Evolutionary conservation across 805 yeast genomes (phyloP).

Genomic region (Saccharomycopsis selenospora): DNA sequence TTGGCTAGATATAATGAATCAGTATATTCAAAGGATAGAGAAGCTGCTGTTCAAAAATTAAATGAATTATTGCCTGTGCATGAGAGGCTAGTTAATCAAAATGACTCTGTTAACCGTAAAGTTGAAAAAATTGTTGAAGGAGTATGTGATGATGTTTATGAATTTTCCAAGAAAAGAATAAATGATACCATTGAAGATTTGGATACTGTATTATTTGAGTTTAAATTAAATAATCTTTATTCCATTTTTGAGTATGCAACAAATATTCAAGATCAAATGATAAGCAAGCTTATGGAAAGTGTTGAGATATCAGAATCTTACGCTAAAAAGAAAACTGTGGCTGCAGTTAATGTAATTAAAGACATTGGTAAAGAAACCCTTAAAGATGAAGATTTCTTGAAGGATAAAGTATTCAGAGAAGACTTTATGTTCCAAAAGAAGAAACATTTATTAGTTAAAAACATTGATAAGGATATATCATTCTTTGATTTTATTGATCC

Average conservation of each 20-base stretch:
- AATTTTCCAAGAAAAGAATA: slow-evolving; percentile 49
- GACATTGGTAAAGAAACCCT: slow-evolving; percentile 55
- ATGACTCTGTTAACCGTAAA: slow-evolving; percentile 47
- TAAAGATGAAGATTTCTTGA: slow-evolving; percentile 48
- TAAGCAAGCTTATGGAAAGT: slow-evolving; percentile 54
- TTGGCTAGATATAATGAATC: slow-evolving; percentile 58
- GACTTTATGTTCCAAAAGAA: slow-evolving; percentile 78
- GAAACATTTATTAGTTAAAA: slow-evolving; percentile 53
- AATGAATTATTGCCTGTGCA: slow-evolving; percentile 56
- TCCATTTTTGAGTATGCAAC: slow-evolving; percentile 61
- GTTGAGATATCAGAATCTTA: slow-evolving; percentile 59
- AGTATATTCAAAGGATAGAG: slow-evolving; percentile 44
- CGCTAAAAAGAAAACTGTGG: slow-evolving; percentile 56
- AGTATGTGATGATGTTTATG: slow-evolving; percentile 50
- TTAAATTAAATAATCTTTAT: slow-evolving; percentile 56
- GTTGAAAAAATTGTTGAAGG: slow-evolving; percentile 60
- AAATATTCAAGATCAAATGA: slow-evolving; percentile 60
- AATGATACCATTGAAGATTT: slow-evolving; percentile 40
- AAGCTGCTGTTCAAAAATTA: slow-evolving; percentile 41
- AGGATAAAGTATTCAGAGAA: slow-evolving; percentile 57
- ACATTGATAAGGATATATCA: slow-evolving; percentile 53
- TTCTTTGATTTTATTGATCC: slow-evolving; percentile 78
- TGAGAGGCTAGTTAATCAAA: slow-evolving; percentile 44
- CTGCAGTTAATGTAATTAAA: slow-evolving; percentile 56
- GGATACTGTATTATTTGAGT: slow-evolving; percentile 37